Percentiles rank a stretch among this genome's conserved stretches.
Evolutionary conservation across 2,329 filamentous ascomycete species (phyloP).

Genomic region (Colletotrichum tropicale): DNA sequence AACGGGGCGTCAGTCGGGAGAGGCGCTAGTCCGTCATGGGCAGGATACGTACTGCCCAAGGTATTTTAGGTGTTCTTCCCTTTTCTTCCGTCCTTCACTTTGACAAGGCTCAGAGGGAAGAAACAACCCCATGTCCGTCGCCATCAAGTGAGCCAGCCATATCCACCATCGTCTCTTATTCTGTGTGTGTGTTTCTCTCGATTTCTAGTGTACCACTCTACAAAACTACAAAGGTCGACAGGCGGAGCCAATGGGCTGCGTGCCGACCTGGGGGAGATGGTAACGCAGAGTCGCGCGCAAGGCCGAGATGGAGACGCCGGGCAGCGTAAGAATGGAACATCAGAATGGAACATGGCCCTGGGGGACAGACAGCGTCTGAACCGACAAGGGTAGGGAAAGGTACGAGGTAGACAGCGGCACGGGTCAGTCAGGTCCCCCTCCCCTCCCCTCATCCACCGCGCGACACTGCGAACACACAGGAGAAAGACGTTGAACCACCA

Average conservation of each 20-base stretch:
- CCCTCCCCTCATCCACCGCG: neutral
- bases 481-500: neutral
- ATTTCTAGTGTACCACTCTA: neutral
- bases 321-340: neutral
- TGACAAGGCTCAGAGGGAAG: neutral
- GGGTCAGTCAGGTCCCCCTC: neutral
- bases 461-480: neutral
- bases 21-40: neutral
- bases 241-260: neutral
- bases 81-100: neutral
- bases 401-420: neutral
- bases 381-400: constrained; percentile 2
- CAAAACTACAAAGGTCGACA: neutral
- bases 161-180: neutral
- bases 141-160: neutral
- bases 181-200: neutral
- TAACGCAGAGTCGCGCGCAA: neutral
- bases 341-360: neutral
- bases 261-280: neutral
- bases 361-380: neutral
- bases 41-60: neutral
- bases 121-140: neutral
- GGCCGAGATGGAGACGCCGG: constrained; percentile 12
- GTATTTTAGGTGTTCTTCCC: neutral
- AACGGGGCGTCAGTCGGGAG: neutral